phyloP scores from a whole-genome alignment of 2,329 filamentous ascomycete genomes.

The Pseudomassariella vexata region DNA sequence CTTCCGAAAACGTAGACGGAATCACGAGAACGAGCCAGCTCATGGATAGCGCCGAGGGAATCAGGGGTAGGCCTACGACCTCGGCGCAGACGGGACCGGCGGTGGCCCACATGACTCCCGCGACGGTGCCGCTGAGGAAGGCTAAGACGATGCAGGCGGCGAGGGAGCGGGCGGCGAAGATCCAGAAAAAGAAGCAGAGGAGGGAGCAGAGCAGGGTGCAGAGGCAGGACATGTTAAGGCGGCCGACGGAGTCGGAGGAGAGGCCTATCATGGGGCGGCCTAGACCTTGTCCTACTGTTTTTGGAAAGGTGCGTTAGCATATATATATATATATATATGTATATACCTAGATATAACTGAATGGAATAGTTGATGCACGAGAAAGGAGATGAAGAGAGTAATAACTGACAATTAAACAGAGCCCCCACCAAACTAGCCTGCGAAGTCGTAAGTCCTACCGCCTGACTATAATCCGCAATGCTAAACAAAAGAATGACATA shows the following conservation, averaged over 20 bases:
- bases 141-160: constrained; percentile 67
- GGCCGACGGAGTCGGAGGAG: constrained; percentile 63
- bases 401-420: constrained; percentile 56
- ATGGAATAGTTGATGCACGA: neutral
- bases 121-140: constrained; percentile 59
- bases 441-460: constrained; percentile 58
- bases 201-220: constrained; percentile 61
- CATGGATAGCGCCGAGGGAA: constrained; percentile 63
- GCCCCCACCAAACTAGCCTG: constrained; percentile 70
- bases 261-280: constrained; percentile 69
- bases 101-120: constrained; percentile 66
- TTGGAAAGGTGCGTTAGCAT: no score
- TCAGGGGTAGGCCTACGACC: constrained; percentile 62
- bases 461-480: constrained; percentile 65
- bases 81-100: constrained; percentile 67
- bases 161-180: constrained; percentile 57
- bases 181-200: constrained; percentile 67
- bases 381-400: constrained; percentile 14
- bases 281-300: constrained; percentile 53
- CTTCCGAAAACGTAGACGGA: constrained; percentile 63
- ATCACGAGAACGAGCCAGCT: constrained; percentile 67
- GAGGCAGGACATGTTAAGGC: constrained; percentile 65
- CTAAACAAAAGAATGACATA: constrained; percentile 76
- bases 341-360: no score
- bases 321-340: no score